Conservation (phyloP, 2,329 filamentous ascomycete species). For the Aureobasidium sp. region DNA sequence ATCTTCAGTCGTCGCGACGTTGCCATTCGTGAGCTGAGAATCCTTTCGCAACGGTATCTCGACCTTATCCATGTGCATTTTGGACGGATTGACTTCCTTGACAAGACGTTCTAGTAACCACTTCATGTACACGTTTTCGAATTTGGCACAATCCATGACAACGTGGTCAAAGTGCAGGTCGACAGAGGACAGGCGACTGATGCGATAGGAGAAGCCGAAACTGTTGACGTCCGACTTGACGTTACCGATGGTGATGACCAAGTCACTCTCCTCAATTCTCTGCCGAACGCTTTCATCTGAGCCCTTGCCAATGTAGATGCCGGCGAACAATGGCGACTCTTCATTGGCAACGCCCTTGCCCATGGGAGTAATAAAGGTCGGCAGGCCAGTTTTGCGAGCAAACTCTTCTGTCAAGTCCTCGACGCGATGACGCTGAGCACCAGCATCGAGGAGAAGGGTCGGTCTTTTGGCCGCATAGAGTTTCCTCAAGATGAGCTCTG, state of each 20-base stretch:
- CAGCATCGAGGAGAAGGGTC: constrained; percentile 75
- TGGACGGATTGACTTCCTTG: not conserved
- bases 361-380: constrained; percentile 43
- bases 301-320: constrained; percentile 27
- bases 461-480: constrained; percentile 67
- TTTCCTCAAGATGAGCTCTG: constrained; percentile 67
- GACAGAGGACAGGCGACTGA: constrained; percentile 22
- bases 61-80: constrained; percentile 13
- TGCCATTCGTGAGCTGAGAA: constrained; percentile 30
- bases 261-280: constrained; percentile 21
- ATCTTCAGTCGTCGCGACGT: not conserved
- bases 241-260: constrained; percentile 20
- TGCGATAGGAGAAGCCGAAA: constrained; percentile 26
- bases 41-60: constrained; percentile 18
- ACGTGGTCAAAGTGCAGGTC: constrained; percentile 54
- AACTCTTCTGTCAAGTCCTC: constrained; percentile 38
- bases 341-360: constrained; percentile 49
- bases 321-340: constrained; percentile 38
- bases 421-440: constrained; percentile 63
- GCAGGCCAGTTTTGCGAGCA: constrained; percentile 39
- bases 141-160: constrained; percentile 29
- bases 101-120: constrained; percentile 1
- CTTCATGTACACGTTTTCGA: constrained; percentile 40
- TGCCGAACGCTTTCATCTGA: constrained; percentile 19
- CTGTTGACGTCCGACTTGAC: constrained; percentile 25